These are phyloP conservation scores for Coemansia javaensis DNA, from an alignment of 192 early-diverging fungal genomes.

Conservation along the genomic window DNA sequence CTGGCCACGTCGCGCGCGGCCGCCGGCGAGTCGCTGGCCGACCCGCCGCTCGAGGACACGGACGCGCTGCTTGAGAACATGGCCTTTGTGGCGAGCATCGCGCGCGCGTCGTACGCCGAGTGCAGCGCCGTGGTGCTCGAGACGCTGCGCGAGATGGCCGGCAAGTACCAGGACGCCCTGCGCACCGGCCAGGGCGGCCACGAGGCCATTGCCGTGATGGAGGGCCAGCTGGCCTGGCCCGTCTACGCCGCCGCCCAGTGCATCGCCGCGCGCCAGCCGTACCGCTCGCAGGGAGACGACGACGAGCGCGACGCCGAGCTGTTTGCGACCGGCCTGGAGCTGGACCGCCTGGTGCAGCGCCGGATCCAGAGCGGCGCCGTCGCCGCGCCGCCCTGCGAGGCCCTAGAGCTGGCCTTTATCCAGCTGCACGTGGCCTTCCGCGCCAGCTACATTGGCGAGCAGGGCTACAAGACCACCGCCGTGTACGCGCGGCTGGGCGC, in stretches of 20 bases:
- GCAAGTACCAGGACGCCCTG: constrained; percentile 56
- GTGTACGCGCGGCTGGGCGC: constrained; percentile 64
- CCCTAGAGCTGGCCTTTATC: constrained; percentile 75
- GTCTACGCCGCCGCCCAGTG: constrained; percentile 69
- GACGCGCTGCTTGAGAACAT: constrained; percentile 64
- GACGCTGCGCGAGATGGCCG: constrained; percentile 57
- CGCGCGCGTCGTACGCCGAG: constrained; percentile 63
- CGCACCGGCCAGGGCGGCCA: constrained; percentile 21
- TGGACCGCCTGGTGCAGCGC: constrained; percentile 64
- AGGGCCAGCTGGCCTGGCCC: constrained; percentile 73
- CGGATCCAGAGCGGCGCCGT: constrained; percentile 54
- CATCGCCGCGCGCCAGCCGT: constrained; percentile 69
- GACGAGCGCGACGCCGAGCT: constrained; percentile 75
- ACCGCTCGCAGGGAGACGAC: constrained; percentile 71
- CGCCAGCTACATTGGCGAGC: constrained; percentile 77
- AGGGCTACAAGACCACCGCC: constrained; percentile 53
- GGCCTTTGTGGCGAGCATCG: constrained; percentile 63
- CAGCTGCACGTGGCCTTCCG: constrained; percentile 75
- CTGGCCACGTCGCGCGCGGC: constrained; percentile 23
- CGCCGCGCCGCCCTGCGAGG: constrained; percentile 51
- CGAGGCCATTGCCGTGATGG: constrained; percentile 46
- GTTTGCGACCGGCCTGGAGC: constrained; percentile 61
- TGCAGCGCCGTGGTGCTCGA: constrained; percentile 51
- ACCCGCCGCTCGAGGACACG: constrained; percentile 39
- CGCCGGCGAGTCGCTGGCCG: constrained; percentile 17